Evolutionary conservation across 2,329 filamentous ascomycete species (phyloP).

Genomic region (Diaporthe longicolla): DNA sequence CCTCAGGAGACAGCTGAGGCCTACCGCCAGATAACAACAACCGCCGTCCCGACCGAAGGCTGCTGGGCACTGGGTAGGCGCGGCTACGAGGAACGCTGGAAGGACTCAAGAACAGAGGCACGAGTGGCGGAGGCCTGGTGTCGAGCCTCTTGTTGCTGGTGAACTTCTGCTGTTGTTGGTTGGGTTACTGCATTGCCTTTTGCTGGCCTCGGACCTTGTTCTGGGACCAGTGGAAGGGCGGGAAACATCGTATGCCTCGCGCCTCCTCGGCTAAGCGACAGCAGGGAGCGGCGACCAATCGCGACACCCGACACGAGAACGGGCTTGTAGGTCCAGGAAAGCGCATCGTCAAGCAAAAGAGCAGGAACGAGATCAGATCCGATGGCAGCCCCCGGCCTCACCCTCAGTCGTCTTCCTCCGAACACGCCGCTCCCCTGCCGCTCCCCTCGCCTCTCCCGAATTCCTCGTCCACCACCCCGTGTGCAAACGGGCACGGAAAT

Average conservation of each 20-base stretch:
- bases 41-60: neutral
- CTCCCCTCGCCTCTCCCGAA: conserved; percentile 46
- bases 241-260: conserved; percentile 70
- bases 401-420: conserved; percentile 44
- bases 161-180: conserved; percentile 31
- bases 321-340: conserved; percentile 85
- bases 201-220: conserved; percentile 61
- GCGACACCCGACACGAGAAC: conserved; percentile 87
- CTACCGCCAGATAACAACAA: conserved; percentile 2
- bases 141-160: conserved; percentile 41
- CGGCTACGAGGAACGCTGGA: conserved; percentile 41
- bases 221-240: conserved; percentile 58
- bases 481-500: conserved; percentile 37
- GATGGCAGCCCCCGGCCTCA: conserved; percentile 51
- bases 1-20: conserved; percentile 20
- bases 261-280: conserved; percentile 73
- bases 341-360: conserved; percentile 65
- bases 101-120: conserved; percentile 18
- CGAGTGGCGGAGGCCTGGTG: conserved; percentile 14
- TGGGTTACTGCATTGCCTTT: conserved; percentile 45
- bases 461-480: conserved; percentile 50
- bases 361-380: conserved; percentile 56
- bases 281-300: conserved; percentile 73
- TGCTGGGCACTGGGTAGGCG: conserved; percentile 44
- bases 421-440: conserved; percentile 46